These are phyloP conservation scores for Biscogniauxia sp. DNA, from an alignment of 2,329 filamentous ascomycete species.

Conservation along the genomic window DNA sequence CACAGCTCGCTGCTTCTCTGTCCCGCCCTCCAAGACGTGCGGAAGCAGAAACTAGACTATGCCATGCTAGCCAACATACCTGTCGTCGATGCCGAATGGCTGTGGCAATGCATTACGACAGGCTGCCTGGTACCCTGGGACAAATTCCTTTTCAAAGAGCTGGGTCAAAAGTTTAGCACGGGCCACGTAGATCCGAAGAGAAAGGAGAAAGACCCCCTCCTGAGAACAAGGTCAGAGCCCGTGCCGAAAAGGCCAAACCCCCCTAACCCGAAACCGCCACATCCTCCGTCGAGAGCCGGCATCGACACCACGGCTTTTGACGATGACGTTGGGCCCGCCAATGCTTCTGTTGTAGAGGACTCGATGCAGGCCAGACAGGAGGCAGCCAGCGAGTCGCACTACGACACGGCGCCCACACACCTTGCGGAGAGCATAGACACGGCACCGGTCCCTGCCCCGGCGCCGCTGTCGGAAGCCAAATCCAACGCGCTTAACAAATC, in stretches of 20 bases:
- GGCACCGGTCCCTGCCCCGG: constrained; percentile 32
- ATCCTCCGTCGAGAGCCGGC: constrained; percentile 22
- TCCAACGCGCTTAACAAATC: constrained; percentile 43
- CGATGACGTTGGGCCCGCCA: constrained; percentile 20
- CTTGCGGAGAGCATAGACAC: constrained; percentile 27
- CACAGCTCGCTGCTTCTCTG: constrained; percentile 78
- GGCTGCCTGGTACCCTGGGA: constrained; percentile 47
- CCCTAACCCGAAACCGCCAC: constrained; percentile 10
- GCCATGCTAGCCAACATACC: constrained; percentile 74
- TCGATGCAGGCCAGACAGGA: constrained; percentile 8
- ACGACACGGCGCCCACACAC: constrained; percentile 42
- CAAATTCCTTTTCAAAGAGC: constrained; percentile 46
- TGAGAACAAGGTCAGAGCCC: constrained; percentile 22
- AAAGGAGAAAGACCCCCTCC: constrained; percentile 17
- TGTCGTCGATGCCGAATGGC: constrained; percentile 78
- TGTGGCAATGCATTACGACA: constrained; percentile 74
- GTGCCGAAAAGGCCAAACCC: constrained; percentile 13
- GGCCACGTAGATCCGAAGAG: constrained; percentile 13
- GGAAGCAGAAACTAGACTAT: constrained; percentile 74
- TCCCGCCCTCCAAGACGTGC: constrained; percentile 54
- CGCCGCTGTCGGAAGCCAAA: constrained; percentile 42
- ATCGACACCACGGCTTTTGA: constrained; percentile 43
- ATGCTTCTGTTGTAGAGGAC: constrained; percentile 15
- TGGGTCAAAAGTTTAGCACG: constrained; percentile 33
- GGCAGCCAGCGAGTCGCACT: constrained; percentile 29